Conservation (phyloP, 305 asterid genomes). For the Andrographis paniculata region DNA sequence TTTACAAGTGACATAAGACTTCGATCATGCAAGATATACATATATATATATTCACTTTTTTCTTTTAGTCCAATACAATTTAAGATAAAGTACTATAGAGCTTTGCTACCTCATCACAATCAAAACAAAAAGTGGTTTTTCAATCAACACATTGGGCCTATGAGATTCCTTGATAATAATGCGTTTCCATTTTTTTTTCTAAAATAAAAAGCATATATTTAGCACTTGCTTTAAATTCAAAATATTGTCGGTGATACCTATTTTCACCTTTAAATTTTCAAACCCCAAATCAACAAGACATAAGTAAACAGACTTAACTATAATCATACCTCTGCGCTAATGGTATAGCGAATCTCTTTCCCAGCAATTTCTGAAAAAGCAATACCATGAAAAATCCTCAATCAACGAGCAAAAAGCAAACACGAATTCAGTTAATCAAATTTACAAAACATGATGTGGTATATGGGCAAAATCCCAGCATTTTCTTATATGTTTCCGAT, state of each 20-base stretch:
- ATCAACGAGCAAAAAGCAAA: slow-evolving; percentile 10
- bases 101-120: not conserved
- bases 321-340: slow-evolving; percentile 64
- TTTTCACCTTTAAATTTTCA: not conserved
- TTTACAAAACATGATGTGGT: not conserved
- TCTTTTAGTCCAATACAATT: too few species aligned
- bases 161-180: too few species aligned
- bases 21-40: too few species aligned
- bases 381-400: slow-evolving; percentile 7
- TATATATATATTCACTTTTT: too few species aligned
- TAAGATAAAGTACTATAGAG: not conserved
- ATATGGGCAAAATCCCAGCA: not conserved
- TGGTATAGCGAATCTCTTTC: slow-evolving; percentile 44
- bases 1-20: too few species aligned
- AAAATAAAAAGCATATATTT: too few species aligned
- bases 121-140: not conserved
- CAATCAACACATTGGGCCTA: too few species aligned
- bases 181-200: too few species aligned
- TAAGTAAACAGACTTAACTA: not conserved
- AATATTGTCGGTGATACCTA: too few species aligned
- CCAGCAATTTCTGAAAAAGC: slow-evolving; percentile 38
- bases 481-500: slow-evolving; percentile 1
- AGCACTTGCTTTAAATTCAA: too few species aligned
- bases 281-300: not conserved
- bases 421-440: not conserved